Percentiles rank a stretch among this genome's conserved stretches.
These are phyloP conservation scores for Turnera subulata DNA, from an alignment of 345 rosid species.

Conservation along the genomic window DNA sequence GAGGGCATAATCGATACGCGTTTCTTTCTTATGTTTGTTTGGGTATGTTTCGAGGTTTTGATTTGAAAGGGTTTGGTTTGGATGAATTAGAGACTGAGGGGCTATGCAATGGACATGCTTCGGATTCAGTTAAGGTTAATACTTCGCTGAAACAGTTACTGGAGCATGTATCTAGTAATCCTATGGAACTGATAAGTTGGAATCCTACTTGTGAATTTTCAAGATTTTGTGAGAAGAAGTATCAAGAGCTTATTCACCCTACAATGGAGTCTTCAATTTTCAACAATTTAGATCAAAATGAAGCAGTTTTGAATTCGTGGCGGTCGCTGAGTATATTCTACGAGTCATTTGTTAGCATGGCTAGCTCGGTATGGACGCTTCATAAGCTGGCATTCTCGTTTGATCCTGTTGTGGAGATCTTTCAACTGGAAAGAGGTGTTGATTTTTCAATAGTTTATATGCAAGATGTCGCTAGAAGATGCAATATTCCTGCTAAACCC, in stretches of 20 bases:
- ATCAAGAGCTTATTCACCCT: conserved; percentile 78
- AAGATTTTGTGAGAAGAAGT: conserved; percentile 81
- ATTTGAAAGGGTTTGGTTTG: conserved; percentile 43
- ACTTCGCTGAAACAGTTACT: conserved; percentile 56
- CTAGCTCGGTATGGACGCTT: conserved; percentile 78
- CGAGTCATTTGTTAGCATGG: conserved; percentile 77
- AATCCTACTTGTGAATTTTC: conserved; percentile 61
- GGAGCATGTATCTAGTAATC: conserved; percentile 71
- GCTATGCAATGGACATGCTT: conserved; percentile 28
- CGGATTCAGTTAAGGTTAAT: conserved; percentile 21
- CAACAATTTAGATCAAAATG: conserved; percentile 58
- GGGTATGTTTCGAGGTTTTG: conserved; percentile 77
- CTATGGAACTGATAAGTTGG: conserved; percentile 73
- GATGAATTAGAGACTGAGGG: conserved; percentile 24
- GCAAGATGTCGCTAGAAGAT: conserved; percentile 64
- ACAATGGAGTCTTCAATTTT: conserved; percentile 88
- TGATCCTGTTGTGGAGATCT: conserved; percentile 81
- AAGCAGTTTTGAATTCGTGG: conserved; percentile 82
- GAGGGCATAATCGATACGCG: conserved; percentile 58
- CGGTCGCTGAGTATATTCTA: conserved; percentile 62
- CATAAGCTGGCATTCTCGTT: conserved; percentile 77
- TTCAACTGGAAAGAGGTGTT: conserved; percentile 75
- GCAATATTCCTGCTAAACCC: conserved; percentile 24
- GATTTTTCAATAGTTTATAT: conserved; percentile 78
- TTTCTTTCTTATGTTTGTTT: conserved; percentile 75